Percentiles rank a stretch among this genome's conserved stretches.
Conservation (phyloP, 345 rosid genomes). For the Linum tenue region DNA sequence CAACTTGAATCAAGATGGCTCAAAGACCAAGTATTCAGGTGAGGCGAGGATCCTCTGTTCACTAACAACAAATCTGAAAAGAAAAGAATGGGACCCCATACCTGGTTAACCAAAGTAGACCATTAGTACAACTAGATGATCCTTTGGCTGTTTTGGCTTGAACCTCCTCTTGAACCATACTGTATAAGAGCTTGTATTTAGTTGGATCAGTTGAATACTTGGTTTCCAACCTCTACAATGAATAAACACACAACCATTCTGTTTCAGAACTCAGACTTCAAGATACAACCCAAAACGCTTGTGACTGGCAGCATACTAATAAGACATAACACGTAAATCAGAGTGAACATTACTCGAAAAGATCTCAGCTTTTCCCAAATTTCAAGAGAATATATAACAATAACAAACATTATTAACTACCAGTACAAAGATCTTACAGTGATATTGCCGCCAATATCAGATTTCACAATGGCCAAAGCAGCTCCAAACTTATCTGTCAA, state of each 20-base stretch:
- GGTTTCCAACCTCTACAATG: constrained; percentile 70
- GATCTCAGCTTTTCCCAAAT: background rate
- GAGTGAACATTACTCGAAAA: background rate
- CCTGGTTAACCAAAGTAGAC: constrained; percentile 98
- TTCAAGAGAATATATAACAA: background rate
- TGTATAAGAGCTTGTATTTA: constrained; percentile 55
- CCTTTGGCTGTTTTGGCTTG: constrained; percentile 65
- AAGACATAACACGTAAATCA: background rate
- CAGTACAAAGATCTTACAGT: constrained; percentile 37
- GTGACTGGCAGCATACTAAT: background rate
- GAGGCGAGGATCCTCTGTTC: background rate
- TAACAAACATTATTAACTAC: background rate
- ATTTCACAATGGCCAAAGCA: constrained; percentile 80
- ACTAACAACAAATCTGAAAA: background rate
- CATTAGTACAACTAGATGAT: constrained; percentile 89
- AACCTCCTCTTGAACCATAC: constrained; percentile 70
- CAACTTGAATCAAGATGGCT: background rate
- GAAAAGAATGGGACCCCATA: constrained; percentile 6
- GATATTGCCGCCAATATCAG: constrained; percentile 84
- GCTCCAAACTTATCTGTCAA: constrained; percentile 82
- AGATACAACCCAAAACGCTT: background rate
- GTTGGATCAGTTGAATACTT: constrained; percentile 59
- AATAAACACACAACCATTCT: background rate
- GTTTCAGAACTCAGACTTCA: background rate
- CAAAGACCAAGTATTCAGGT: background rate